Conservation (phyloP, 2,329 filamentous ascomycete species). For the Fusarium irregulare region DNA sequence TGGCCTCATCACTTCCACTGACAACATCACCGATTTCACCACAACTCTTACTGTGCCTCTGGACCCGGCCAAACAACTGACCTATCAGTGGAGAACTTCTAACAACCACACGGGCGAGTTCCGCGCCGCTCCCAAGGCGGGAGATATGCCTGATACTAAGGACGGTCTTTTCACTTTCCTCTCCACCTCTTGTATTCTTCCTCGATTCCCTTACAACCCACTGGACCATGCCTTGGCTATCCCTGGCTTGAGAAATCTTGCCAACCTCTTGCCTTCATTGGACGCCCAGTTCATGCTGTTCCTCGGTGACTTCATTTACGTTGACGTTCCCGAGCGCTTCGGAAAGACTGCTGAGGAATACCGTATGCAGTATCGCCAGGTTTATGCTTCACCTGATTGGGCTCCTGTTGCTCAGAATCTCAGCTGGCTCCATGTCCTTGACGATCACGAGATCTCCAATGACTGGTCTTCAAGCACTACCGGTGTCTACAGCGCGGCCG, state of each 20-base stretch:
- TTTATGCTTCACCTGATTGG: constrained; percentile 98
- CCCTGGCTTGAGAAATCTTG: constrained; percentile 81
- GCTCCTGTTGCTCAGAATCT: constrained; percentile 76
- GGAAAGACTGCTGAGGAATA: constrained; percentile 80
- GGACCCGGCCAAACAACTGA: constrained; percentile 73
- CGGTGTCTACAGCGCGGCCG: constrained; percentile 80
- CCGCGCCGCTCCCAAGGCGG: constrained; percentile 77
- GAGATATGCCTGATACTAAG: constrained; percentile 68
- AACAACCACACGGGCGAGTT: constrained; percentile 90
- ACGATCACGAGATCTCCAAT: constrained; percentile 96
- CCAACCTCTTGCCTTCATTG: constrained; percentile 76
- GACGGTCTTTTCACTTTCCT: constrained; percentile 87
- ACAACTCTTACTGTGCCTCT: constrained; percentile 74
- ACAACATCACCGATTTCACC: constrained; percentile 86
- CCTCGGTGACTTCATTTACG: constrained; percentile 89
- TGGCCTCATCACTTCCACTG: constrained; percentile 73
- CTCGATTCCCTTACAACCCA: constrained; percentile 88
- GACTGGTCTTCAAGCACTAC: constrained; percentile 89
- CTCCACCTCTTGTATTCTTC: constrained; percentile 92
- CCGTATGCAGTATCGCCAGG: constrained; percentile 89
- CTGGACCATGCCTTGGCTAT: constrained; percentile 85
- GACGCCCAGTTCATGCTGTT: constrained; percentile 84
- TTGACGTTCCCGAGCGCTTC: constrained; percentile 86
- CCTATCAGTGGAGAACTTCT: constrained; percentile 86
- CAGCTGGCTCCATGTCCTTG: constrained; percentile 97